These are phyloP conservation scores for Silene uniflora DNA, from an alignment of 148 eudicot genomes.

Conservation along the genomic window DNA sequence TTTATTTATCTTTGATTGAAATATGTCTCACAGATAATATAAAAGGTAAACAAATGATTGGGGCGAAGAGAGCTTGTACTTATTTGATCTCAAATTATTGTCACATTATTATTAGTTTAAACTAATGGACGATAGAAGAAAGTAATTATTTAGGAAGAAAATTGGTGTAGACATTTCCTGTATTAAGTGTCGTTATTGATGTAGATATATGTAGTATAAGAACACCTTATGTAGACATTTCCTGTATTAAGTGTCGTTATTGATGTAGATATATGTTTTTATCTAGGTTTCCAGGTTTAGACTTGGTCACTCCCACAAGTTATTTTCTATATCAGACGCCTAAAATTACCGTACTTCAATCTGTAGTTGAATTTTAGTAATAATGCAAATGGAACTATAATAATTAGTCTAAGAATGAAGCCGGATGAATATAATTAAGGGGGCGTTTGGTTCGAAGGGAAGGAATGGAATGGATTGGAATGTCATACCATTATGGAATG, in stretches of 20 bases:
- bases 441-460: no score
- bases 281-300: conserved; percentile 9
- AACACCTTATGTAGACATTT: conserved; percentile 12
- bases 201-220: neutral
- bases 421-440: neutral
- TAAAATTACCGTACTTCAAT: neutral
- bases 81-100: no score
- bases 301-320: neutral
- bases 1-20: no score
- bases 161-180: conserved; percentile 5
- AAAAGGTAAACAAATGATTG: no score
- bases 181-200: neutral
- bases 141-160: neutral
- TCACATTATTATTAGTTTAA: no score
- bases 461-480: no score
- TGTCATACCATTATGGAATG: no score
- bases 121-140: neutral
- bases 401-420: neutral
- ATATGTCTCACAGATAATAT: no score
- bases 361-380: neutral
- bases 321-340: neutral
- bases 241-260: neutral
- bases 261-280: neutral
- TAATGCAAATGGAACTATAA: neutral
- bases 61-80: no score